Evolutionary conservation across 352 stramenopile species (phyloP).

Genomic region (Phytophthora chlamydospora): DNA sequence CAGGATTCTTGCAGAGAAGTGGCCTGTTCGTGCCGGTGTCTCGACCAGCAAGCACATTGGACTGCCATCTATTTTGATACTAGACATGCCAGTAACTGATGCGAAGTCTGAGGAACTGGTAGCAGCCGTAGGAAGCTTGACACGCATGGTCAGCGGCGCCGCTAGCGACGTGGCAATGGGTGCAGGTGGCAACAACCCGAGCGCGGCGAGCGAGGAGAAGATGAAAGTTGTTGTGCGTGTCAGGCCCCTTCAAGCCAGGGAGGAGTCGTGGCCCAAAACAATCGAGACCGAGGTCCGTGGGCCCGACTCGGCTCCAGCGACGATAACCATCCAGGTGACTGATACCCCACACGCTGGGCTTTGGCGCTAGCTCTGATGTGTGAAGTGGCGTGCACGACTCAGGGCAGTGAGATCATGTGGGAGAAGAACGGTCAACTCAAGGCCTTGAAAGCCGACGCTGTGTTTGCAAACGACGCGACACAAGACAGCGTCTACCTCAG

Average conservation of each 20-base stretch:
- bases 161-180: no score
- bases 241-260: conserved; percentile 54
- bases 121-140: no score
- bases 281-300: conserved; percentile 1
- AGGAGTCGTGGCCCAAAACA: conserved; percentile 44
- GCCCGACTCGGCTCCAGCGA: conserved; percentile 17
- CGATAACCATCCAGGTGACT: conserved; percentile 44
- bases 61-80: no score
- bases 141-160: no score
- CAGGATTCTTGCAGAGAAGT: no score
- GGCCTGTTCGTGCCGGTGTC: no score
- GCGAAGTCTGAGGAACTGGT: no score
- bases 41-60: no score
- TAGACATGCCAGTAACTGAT: no score
- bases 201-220: conserved; percentile 42
- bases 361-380: not conserved
- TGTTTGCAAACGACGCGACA: conserved; percentile 43
- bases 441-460: conserved; percentile 55
- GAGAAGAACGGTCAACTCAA: conserved; percentile 76
- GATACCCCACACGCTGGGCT: not conserved
- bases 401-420: conserved; percentile 59
- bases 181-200: conserved; percentile 4
- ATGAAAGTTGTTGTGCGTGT: conserved; percentile 72
- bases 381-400: not conserved
- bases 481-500: conserved; percentile 60